These are phyloP conservation scores for Uronychia setigera DNA, from an alignment of 73 alveolate genomes.

Conservation along the genomic window DNA sequence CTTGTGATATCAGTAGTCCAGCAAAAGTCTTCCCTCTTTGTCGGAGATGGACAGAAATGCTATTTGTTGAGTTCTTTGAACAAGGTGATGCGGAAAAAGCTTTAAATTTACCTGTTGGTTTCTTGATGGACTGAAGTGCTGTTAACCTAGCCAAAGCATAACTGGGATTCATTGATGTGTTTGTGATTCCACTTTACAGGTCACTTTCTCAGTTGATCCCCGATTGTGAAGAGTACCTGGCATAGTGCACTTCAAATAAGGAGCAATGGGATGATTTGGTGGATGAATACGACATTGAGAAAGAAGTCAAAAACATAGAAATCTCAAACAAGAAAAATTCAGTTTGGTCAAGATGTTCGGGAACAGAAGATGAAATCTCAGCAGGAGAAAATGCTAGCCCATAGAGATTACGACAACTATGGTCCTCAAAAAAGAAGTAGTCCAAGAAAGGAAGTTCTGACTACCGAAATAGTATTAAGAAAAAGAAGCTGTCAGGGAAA, in stretches of 20 bases:
- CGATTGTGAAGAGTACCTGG: background rate
- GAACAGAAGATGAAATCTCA: too few species aligned
- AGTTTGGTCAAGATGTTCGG: too few species aligned
- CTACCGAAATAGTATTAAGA: too few species aligned
- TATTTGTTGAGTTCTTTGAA: constrained; percentile 63
- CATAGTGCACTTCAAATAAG: background rate
- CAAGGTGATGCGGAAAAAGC: constrained; percentile 80
- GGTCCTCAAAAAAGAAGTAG: too few species aligned
- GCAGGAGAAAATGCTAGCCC: too few species aligned
- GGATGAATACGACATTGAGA: too few species aligned
- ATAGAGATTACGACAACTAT: too few species aligned
- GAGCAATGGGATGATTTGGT: constrained; percentile 21
- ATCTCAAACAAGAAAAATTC: too few species aligned
- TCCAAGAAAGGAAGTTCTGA: too few species aligned
- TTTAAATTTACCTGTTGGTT: constrained; percentile 40
- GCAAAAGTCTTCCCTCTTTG: constrained; percentile 59
- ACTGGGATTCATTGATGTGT: constrained; percentile 65
- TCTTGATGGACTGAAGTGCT: constrained; percentile 64
- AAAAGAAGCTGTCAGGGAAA: too few species aligned
- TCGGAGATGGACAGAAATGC: constrained; percentile 71
- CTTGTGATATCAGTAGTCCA: constrained; percentile 59
- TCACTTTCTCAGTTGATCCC: constrained; percentile 12
- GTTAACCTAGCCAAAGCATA: constrained; percentile 47
- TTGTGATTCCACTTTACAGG: constrained; percentile 25
- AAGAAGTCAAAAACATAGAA: too few species aligned